Conservation (phyloP, 106 monocot genomes). For the Ottelia alismoides region DNA sequence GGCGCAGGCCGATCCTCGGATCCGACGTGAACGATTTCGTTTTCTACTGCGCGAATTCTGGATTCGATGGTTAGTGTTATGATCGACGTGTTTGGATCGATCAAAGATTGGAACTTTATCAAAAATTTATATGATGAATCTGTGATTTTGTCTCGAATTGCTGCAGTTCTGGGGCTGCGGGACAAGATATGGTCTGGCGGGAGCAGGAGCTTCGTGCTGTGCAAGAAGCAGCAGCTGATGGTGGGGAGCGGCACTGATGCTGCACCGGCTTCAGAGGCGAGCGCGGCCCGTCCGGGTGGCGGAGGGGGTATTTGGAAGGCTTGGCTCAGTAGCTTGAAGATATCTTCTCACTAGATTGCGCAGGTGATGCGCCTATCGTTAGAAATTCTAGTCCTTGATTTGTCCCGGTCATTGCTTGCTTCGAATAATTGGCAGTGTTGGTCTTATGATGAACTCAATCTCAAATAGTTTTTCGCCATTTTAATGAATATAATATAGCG, state of each 20-base stretch:
- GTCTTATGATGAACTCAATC: too few relatives aligned
- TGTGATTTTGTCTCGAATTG: not conserved
- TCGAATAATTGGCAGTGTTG: too few relatives aligned
- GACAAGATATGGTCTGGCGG: slow-evolving; percentile 23
- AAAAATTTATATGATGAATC: not conserved
- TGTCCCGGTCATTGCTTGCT: not conserved
- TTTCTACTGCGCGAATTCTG: slow-evolving; percentile 31
- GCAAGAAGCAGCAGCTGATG: slow-evolving; percentile 27
- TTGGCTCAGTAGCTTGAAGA: slow-evolving; percentile 10
- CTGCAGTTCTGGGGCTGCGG: slow-evolving; percentile 28
- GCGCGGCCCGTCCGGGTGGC: not conserved
- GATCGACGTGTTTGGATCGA: not conserved
- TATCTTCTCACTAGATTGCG: slow-evolving; percentile 9
- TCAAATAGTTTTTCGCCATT: too few relatives aligned
- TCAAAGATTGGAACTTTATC: not conserved
- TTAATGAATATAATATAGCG: too few relatives aligned
- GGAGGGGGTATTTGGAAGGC: slow-evolving; percentile 11
- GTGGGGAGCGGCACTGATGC: not conserved
- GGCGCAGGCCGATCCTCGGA: slow-evolving; percentile 55
- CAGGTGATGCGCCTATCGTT: not conserved
- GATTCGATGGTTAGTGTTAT: slow-evolving; percentile 1
- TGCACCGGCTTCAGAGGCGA: not conserved
- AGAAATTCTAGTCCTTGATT: not conserved
- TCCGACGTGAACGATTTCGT: slow-evolving; percentile 34
- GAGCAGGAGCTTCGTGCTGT: slow-evolving; percentile 39